Percentiles rank a stretch among this genome's conserved stretches.
These are phyloP conservation scores for Phytophthora pinifolia DNA, from an alignment of 352 stramenopile species.

Conservation along the genomic window DNA sequence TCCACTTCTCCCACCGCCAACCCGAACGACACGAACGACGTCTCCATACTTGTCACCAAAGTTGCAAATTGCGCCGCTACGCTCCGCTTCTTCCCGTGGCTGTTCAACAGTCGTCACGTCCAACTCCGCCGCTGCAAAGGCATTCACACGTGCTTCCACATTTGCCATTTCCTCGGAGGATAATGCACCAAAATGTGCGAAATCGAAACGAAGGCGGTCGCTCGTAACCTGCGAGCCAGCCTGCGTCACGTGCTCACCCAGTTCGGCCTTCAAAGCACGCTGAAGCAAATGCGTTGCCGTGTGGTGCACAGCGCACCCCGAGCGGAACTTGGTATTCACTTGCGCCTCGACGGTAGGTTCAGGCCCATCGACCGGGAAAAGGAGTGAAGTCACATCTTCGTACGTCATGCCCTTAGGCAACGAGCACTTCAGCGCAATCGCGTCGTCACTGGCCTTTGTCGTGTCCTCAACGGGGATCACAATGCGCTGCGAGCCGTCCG, in stretches of 20 bases:
- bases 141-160: conserved; percentile 63
- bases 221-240: conserved; percentile 61
- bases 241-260: conserved; percentile 77
- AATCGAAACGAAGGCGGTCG: conserved; percentile 79
- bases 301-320: conserved; percentile 67
- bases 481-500: conserved; percentile 9
- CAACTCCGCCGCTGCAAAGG: conserved; percentile 43
- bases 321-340: conserved; percentile 53
- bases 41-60: conserved; percentile 88
- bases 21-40: conserved; percentile 67
- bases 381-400: conserved; percentile 28
- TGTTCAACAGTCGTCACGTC: conserved; percentile 46
- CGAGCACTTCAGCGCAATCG: conserved; percentile 47
- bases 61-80: conserved; percentile 70
- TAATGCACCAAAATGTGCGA: conserved; percentile 75
- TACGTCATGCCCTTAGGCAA: conserved; percentile 33
- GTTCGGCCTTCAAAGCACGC: conserved; percentile 56
- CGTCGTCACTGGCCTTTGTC: conserved; percentile 39
- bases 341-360: conserved; percentile 32
- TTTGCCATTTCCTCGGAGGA: conserved; percentile 57
- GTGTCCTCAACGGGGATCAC: conserved; percentile 43
- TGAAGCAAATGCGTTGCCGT: conserved; percentile 82
- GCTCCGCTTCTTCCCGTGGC: conserved; percentile 48
- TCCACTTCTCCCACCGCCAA: conserved; percentile 29
- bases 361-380: conserved; percentile 6